phyloP scores from a whole-genome alignment of 108 stramenopile species.

The Skeletonema tropicum region DNA sequence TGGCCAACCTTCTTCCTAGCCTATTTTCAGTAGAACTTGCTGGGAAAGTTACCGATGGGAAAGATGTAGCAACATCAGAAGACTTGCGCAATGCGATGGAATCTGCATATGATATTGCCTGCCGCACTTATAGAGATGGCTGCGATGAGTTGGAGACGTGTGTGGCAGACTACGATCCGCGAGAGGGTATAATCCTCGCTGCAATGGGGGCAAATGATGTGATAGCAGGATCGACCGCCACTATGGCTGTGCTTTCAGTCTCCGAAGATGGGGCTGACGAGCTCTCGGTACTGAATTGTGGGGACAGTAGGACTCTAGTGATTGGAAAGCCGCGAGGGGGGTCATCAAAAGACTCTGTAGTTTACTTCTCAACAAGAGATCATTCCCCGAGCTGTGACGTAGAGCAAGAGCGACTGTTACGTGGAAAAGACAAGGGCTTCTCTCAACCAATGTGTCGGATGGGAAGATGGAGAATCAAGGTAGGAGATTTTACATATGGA shows the following conservation, averaged over 20 bases:
- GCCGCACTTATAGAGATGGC: constrained; percentile 59
- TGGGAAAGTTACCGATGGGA: constrained; percentile 13
- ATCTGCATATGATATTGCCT: constrained; percentile 57
- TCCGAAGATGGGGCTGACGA: constrained; percentile 51
- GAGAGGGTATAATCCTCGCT: constrained; percentile 8
- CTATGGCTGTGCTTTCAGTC: constrained; percentile 60
- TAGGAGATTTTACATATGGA: constrained; percentile 82
- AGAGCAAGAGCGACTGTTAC: constrained; percentile 57
- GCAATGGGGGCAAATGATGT: neutral
- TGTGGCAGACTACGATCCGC: constrained; percentile 72
- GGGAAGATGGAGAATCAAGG: constrained; percentile 53
- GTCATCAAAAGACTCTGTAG: constrained; percentile 42
- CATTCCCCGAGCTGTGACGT: constrained; percentile 67
- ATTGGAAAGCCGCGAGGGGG: constrained; percentile 37
- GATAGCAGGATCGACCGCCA: constrained; percentile 74
- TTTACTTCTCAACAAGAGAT: constrained; percentile 68
- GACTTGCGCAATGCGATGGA: constrained; percentile 36
- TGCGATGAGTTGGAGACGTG: constrained; percentile 67
- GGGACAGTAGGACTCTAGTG: constrained; percentile 73
- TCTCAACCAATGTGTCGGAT: constrained; percentile 66
- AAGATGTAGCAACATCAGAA: constrained; percentile 10
- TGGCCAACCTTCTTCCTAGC: constrained; percentile 57
- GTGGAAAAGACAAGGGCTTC: constrained; percentile 53
- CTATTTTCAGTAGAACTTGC: constrained; percentile 53
- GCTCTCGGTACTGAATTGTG: constrained; percentile 75